Evolutionary conservation across 805 yeast genomes (phyloP), one percentile per base, ranked within the genome.

Genomic region (Tetrapisispora fleetii): DNA sequence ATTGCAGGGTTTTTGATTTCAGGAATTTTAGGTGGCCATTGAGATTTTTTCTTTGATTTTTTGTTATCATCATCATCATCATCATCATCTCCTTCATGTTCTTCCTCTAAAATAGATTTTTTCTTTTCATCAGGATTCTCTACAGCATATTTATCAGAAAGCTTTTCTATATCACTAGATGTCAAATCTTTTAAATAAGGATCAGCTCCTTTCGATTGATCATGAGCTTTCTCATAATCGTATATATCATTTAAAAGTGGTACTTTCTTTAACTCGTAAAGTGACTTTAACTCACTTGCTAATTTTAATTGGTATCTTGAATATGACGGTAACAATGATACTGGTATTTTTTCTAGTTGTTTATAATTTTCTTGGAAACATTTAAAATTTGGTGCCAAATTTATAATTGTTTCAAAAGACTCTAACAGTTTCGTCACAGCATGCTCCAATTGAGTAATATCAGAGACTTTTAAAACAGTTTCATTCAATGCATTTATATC

Each of bases 1-100:
- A 89, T 74, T 3, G 71, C 71, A 0, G 77, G 75, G 58, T 83
- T 77, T 7, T 71, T 64, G 38, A 91, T 85, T 30, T 63, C 65
- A 0, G 97, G 97, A 17, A 89, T 64, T 11, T 71, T 72, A 1
- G 96, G 97, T 0, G 84, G 79, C 71, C 76, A 78, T 35, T 53
- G 48, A 27, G 52, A 35, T 21, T 48, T 49, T 13, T 53, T 19
- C 33, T 13, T 32, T 43, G 58, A 4, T 42, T 36, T n/a, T 41
- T 48, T 52, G 7, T 57, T 63, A 37, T 54, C 62, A 33, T 60
- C 65, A 13, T 55, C 65, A 14, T 62, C 64, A 8, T 57, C 65
- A 9, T 52, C 55, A 19, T 54, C 56, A 16, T 55, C 64, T 28
- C 54, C 65, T 4, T 46, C 43, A 13, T 46, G 43, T 16, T 45